These are phyloP conservation scores for Xylogone sp. DNA, from an alignment of 2,329 filamentous ascomycete species.

Conservation along the genomic window DNA sequence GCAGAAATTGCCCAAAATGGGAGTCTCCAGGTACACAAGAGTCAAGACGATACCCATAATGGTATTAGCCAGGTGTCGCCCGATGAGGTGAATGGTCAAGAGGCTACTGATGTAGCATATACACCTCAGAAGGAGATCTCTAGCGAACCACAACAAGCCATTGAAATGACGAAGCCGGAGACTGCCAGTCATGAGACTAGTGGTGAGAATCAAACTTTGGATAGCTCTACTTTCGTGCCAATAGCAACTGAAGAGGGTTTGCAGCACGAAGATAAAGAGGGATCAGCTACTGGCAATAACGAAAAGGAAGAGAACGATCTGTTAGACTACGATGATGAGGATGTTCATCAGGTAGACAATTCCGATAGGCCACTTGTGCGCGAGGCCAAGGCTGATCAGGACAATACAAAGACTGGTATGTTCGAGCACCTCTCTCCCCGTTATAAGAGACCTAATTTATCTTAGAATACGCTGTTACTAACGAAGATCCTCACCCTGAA, in stretches of 20 bases:
- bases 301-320: constrained; percentile 34
- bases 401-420: constrained; percentile 20
- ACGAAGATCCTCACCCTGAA: constrained; percentile 19
- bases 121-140: neutral
- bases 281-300: neutral
- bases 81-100: neutral
- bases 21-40: neutral
- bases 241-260: neutral
- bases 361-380: neutral
- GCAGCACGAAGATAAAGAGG: neutral
- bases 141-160: neutral
- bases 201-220: neutral
- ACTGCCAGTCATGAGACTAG: neutral
- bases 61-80: neutral
- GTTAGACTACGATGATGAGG: constrained; percentile 49
- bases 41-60: neutral
- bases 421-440: constrained; percentile 18
- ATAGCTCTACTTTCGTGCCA: neutral
- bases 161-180: neutral
- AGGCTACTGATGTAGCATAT: neutral
- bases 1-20: constrained; percentile 7
- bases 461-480: constrained; percentile 16
- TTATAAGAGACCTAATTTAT: constrained; percentile 18
- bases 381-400: constrained; percentile 6
- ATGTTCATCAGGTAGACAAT: constrained; percentile 15